Conservation (phyloP, 768 basidiomycete species). For the Naematelia encephala region DNA sequence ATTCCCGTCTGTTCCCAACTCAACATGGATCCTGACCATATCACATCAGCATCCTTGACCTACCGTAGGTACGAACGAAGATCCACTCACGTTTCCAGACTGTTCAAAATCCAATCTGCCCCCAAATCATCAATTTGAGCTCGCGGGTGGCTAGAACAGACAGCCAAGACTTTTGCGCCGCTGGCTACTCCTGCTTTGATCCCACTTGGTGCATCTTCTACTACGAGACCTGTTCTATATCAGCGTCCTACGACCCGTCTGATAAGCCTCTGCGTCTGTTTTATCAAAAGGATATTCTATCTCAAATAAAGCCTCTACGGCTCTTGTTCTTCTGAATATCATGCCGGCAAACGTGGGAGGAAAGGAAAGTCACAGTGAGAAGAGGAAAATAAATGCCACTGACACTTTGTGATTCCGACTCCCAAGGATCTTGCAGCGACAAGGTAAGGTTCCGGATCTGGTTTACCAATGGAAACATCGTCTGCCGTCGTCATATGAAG, state of each 20-base stretch:
- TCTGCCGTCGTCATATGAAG: conserved; percentile 68
- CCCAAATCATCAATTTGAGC: conserved; percentile 59
- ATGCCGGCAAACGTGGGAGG: neutral
- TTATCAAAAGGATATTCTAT: too few relatives aligned
- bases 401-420: conserved; percentile 61
- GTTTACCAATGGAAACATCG: conserved; percentile 74
- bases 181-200: conserved; percentile 70
- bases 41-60: neutral
- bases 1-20: too few relatives aligned
- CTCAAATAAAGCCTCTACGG: too few relatives aligned
- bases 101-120: conserved; percentile 65
- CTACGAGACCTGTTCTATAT: conserved; percentile 64
- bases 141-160: conserved; percentile 73
- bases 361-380: neutral
- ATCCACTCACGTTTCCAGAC: conserved; percentile 55
- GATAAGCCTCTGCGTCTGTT: too few relatives aligned
- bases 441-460: conserved; percentile 82
- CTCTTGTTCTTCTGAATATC: too few relatives aligned
- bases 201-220: conserved; percentile 79
- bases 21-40: too few relatives aligned
- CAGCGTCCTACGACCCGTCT: neutral
- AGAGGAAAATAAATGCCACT: conserved; percentile 27
- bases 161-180: conserved; percentile 61
- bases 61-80: too few relatives aligned
- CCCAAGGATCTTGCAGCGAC: conserved; percentile 65